Percentiles rank a stretch among this genome's conserved stretches.
Conservation (phyloP, 2,329 filamentous ascomycete genomes). For the Fusarium chlamydosporum region DNA sequence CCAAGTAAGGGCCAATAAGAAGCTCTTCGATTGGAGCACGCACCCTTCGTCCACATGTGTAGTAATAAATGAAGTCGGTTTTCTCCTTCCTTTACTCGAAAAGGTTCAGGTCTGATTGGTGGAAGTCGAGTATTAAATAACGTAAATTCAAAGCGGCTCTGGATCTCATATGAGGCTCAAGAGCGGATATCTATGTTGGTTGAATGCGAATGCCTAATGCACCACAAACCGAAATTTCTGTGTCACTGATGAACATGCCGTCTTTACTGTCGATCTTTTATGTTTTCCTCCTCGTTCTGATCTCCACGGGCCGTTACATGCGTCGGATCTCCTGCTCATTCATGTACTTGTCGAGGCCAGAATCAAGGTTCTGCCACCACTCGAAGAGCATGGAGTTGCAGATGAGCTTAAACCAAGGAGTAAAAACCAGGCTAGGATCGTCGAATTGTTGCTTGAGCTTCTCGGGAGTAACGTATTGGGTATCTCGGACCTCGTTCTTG, state of each 20-base stretch:
- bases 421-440: conserved; percentile 86
- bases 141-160: conserved; percentile 44
- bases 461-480: conserved; percentile 84
- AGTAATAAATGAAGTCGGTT: background rate
- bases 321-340: conserved; percentile 89
- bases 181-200: conserved; percentile 52
- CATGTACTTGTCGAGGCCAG: conserved; percentile 85
- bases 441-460: conserved; percentile 88
- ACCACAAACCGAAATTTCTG: conserved; percentile 15
- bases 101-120: conserved; percentile 1
- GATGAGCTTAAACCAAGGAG: conserved; percentile 99
- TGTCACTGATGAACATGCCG: conserved; percentile 6
- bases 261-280: conserved; percentile 16
- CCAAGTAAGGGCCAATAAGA: background rate
- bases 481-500: conserved; percentile 89
- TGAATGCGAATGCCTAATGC: conserved; percentile 42
- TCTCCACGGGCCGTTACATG: conserved; percentile 66
- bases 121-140: conserved; percentile 25
- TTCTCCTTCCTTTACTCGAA: conserved; percentile 1
- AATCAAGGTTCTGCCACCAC: conserved; percentile 92
- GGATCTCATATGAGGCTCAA: conserved; percentile 21
- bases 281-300: conserved; percentile 15
- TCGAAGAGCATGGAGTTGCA: conserved; percentile 98
- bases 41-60: background rate
- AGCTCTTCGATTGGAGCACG: background rate